Evolutionary conservation across 2,329 filamentous ascomycete genomes (phyloP), one percentile per base, ranked within the genome.

Genomic region (Aspergillus ochraceoroseus): DNA sequence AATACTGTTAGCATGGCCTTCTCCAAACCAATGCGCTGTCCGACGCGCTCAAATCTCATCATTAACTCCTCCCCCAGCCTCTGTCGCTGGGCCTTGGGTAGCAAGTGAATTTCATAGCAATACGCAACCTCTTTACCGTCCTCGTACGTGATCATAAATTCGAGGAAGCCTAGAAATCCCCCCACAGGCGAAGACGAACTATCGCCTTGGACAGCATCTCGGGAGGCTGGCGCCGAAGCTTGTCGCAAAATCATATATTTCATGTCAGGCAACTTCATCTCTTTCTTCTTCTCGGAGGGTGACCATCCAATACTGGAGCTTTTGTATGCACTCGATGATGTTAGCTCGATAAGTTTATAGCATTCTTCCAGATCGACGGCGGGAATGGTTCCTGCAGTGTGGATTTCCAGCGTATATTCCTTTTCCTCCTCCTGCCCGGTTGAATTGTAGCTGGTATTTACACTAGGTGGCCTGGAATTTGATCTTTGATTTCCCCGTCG

Each of bases 1-100:
- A 80, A 80, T 12, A 78, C 74, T 2, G 77, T 80, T 58, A 81
- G 61, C 78, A 81, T 81, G 8, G 68, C 64, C 61, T 80, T 80
- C 36, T 66, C 58, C 43, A 79, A 55, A 0, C 68, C 68, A 11
- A 73, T 61, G 2, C 61, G 62, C 17, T 51, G 43, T 7, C 73
- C 76, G 18, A 76, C 65, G 1, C 54, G 44, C 51, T 78, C 73
- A 11, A 71, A 70, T 30, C 70, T 46, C 1, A 47, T 38, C 61
- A 82, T 70, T 41, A 82, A 55, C 25, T 67, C 59, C 19, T 52
- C 62, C 2, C 78, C 79, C 2, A 81, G 43, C 0, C 76, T 75
- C n/a, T 55, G 61, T 5, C 71, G 66, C 28, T 74, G 70, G 4
- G 70, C 55, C 2, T 35, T 33, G 0, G 66, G 58, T 1, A 58